Percentiles rank a stretch among this genome's conserved stretches.
Conservation (phyloP, 2,329 filamentous ascomycete genomes). For the Aspergillus ruber region DNA sequence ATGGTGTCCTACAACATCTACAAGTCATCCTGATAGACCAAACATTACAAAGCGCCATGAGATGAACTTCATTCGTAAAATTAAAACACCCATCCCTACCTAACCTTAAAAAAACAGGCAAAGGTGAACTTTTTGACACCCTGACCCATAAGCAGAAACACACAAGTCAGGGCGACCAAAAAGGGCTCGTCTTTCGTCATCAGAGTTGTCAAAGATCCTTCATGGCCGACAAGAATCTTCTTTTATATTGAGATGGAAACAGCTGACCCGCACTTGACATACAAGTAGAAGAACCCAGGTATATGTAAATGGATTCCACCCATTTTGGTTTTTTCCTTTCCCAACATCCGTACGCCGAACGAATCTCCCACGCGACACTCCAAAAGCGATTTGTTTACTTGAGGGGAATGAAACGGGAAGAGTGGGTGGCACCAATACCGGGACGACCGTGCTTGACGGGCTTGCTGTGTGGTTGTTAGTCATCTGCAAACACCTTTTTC, state of each 20-base stretch:
- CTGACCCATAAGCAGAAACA: background rate
- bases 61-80: constrained; percentile 16
- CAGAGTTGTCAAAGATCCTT: constrained; percentile 8
- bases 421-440: constrained; percentile 99
- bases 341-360: constrained; percentile 25
- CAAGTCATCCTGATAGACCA: background rate
- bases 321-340: constrained; percentile 31
- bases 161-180: constrained; percentile 3
- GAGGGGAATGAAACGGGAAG: constrained; percentile 99
- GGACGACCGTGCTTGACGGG: constrained; percentile 99
- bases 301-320: constrained; percentile 26
- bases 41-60: background rate
- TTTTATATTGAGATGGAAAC: constrained; percentile 36
- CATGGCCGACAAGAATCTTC: constrained; percentile 29
- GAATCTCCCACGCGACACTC: constrained; percentile 32
- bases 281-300: constrained; percentile 30
- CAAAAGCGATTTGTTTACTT: constrained; percentile 63
- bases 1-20: too few relatives aligned
- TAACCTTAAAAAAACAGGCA: constrained; percentile 10
- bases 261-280: constrained; percentile 35
- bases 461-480: constrained; percentile 66
- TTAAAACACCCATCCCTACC: constrained; percentile 13
- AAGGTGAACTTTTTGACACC: constrained; percentile 4
- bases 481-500: background rate
- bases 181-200: constrained; percentile 9